These are phyloP conservation scores for Picea glauca DNA, from an alignment of 75 land plant genomes.

Conservation along the genomic window DNA sequence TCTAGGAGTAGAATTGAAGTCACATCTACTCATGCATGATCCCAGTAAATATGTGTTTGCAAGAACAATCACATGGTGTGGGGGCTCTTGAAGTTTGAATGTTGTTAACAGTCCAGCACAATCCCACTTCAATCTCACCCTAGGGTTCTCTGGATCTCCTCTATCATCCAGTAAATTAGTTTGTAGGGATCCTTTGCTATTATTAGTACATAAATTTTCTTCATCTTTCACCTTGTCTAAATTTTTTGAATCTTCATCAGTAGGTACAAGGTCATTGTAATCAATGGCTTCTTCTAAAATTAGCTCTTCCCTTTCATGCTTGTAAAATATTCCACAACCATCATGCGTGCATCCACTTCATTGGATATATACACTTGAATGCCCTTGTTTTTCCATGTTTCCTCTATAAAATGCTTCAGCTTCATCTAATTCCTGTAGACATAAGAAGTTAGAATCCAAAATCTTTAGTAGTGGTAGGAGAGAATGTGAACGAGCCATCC, in stretches of 20 bases:
- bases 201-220: not conserved
- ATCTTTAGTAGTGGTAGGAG: no score
- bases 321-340: slow-evolving; percentile 96
- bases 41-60: slow-evolving; percentile 95
- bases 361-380: slow-evolving; percentile 72
- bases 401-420: slow-evolving; percentile 74
- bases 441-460: no score
- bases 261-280: slow-evolving; percentile 81
- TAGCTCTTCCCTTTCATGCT: slow-evolving; percentile 57
- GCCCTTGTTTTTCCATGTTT: slow-evolving; percentile 56
- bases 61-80: slow-evolving; percentile 46
- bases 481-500: no score
- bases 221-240: slow-evolving; percentile 5
- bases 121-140: slow-evolving; percentile 80
- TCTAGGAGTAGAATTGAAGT: no score
- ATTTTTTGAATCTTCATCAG: slow-evolving; percentile 11
- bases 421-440: slow-evolving; percentile 79
- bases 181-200: slow-evolving; percentile 1
- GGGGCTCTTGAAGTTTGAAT: slow-evolving; percentile 56
- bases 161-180: slow-evolving; percentile 20
- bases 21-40: slow-evolving; percentile 92
- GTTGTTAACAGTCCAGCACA: slow-evolving; percentile 89
- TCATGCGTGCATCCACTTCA: slow-evolving; percentile 78
- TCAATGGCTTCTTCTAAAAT: slow-evolving; percentile 56
- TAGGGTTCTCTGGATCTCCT: slow-evolving; percentile 81